Base-by-base conservation (phyloP, 2,329 filamentous ascomycete genomes). In the Trichoderma harzianum region DNA sequence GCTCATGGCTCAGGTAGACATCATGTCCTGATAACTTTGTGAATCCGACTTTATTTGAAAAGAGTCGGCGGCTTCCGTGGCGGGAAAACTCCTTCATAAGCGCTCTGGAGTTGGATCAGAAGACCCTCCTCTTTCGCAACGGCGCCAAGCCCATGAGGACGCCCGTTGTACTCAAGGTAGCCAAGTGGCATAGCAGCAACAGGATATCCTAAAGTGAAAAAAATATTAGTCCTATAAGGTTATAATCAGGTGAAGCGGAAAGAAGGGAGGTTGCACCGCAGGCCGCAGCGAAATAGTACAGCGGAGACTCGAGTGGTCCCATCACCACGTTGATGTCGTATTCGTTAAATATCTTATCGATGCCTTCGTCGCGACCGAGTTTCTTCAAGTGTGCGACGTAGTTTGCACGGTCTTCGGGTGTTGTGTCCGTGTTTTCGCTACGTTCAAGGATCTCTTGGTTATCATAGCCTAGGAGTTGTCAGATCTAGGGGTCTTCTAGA, bases 301-400 rank as follows among this genome's bases (percentile, higher is more conserved):
- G 11, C 0, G 63, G 63, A 4, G 72, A 64, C 47, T 53, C 73
- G 5, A 60, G 36, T n/a, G 73, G 68, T n/a, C 71, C 73, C 57
- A 74, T 69, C 24, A 74, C 73, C 30, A 73, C 63, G 30, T 74
- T 72, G 63, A 74, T 43, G 12, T 26, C 53, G 47, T 73, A 71
- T 58, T 74, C 73, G 61, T 73, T 21, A 10, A 73, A 64, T 26
- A 70, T 64, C 36, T 55, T 69, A 32, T 73, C 51, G 57, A 74
- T 65, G 53, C 71, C 63, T 51, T 63, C 55, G 26, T 74, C 58
- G 28, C 71, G 70, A 21, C 72, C 69, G 65, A 61, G 55, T 26
- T 58, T 63, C 21, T 69, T 64, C n/a, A 34, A 34, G 43, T 69
- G 62, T 3, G 60, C 61, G 51, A 63, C 64, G 36, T 70, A 70